These are phyloP conservation scores for Coffea canephora DNA, from an alignment of 257 asterid species.

Conservation along the genomic window DNA sequence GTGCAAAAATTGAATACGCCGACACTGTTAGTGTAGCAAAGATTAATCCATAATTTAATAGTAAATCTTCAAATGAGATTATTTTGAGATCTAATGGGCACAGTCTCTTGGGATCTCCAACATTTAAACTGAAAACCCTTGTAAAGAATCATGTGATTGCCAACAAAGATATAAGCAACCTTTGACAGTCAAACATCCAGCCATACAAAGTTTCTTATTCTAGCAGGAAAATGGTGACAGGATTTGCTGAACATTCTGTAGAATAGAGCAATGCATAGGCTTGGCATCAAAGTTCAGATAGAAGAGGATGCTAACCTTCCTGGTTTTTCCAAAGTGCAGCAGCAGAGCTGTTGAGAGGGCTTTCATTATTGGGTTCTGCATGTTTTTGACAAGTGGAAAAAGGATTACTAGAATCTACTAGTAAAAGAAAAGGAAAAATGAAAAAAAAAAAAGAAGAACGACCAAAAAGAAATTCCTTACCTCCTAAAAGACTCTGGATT, in stretches of 20 bases:
- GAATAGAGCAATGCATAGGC: neutral
- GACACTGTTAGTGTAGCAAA: no score
- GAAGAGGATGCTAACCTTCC: constrained; percentile 41
- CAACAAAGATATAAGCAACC: neutral
- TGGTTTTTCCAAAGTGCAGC: constrained; percentile 75
- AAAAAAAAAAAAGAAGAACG: neutral
- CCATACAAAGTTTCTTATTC: neutral
- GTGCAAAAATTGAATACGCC: no score
- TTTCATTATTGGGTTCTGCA: constrained; percentile 68
- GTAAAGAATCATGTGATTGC: neutral
- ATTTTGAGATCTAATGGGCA: neutral
- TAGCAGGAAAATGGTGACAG: neutral
- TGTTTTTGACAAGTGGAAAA: constrained; percentile 2
- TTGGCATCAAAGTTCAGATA: neutral
- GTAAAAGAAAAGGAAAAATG: neutral
- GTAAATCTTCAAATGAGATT: no score
- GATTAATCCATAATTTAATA: no score
- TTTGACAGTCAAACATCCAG: neutral
- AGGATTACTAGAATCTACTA: neutral
- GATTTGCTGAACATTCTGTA: neutral
- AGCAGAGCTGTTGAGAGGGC: constrained; percentile 74
- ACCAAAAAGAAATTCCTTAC: constrained; percentile 19
- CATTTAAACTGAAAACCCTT: neutral
- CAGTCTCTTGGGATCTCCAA: neutral
- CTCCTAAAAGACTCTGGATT: constrained; percentile 72